A percentile compares a stretch with the other conserved stretches of the same genome.
Conservation (phyloP, 2,329 filamentous ascomycete species). For the Coleophoma cylindrospora region DNA sequence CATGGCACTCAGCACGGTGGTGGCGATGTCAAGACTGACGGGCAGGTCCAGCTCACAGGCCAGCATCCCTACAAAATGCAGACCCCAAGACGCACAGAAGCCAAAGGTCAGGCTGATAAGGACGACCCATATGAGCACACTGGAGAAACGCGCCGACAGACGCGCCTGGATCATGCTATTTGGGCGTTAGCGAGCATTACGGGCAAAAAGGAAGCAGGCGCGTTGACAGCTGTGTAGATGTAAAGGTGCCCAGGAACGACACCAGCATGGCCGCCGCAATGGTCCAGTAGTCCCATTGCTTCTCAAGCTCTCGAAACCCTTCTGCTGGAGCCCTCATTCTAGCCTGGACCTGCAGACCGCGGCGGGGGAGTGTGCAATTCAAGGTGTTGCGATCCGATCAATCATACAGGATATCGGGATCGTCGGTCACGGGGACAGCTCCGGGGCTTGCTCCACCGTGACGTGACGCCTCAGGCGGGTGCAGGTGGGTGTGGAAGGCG, state of each 20-base stretch:
- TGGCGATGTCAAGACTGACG: slow-evolving; percentile 3
- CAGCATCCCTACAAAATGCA: slow-evolving; percentile 9
- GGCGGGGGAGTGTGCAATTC: no score
- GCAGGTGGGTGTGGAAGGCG: no score
- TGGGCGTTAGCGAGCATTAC: background rate
- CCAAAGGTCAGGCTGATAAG: slow-evolving; percentile 7
- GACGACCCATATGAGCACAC: slow-evolving; percentile 5
- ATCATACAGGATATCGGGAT: no score
- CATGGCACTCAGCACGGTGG: slow-evolving; percentile 4
- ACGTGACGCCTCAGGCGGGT: no score
- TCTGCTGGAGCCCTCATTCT: background rate
- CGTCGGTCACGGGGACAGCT: no score
- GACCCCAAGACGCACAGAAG: slow-evolving; percentile 8
- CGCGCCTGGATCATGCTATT: slow-evolving; percentile 9
- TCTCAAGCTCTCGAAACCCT: slow-evolving; percentile 1
- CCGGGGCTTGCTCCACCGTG: no score
- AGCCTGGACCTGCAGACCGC: no score
- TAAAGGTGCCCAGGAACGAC: slow-evolving; percentile 8
- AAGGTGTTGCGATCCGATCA: no score
- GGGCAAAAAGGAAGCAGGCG: background rate
- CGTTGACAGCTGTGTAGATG: slow-evolving; percentile 7
- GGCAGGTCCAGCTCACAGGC: slow-evolving; percentile 8
- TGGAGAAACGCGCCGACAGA: background rate
- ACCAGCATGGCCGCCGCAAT: slow-evolving; percentile 5
- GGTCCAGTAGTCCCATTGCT: slow-evolving; percentile 6